Evolutionary conservation across 306 rosid species (phyloP).

Genomic region (Argentina anserina): DNA sequence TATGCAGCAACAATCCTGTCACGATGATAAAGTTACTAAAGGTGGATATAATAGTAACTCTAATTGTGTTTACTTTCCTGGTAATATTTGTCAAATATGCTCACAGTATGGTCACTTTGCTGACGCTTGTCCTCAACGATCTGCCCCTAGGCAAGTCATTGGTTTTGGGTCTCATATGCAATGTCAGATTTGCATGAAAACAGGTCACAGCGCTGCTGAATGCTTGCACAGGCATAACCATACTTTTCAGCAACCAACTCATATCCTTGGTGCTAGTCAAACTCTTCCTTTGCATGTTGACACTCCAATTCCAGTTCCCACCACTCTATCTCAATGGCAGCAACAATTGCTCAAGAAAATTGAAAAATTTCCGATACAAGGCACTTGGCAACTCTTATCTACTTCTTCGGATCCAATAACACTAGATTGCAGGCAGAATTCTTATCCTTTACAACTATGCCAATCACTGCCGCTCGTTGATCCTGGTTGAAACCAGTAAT

Average conservation of each 20-base stretch:
- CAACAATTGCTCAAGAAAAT: too few species aligned
- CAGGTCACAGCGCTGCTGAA: background rate
- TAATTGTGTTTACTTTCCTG: background rate
- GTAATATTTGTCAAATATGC: background rate
- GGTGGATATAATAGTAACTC: background rate
- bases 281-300: background rate
- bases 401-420: too few species aligned
- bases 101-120: background rate
- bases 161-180: background rate
- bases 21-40: background rate
- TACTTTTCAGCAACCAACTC: background rate
- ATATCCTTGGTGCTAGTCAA: background rate
- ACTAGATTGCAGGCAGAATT: too few species aligned
- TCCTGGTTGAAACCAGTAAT: too few species aligned
- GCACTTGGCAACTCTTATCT: too few species aligned
- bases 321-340: background rate
- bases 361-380: too few species aligned
- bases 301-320: background rate
- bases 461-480: too few species aligned
- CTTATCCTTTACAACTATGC: too few species aligned
- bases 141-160: background rate
- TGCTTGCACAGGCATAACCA: background rate
- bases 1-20: slow-evolving; percentile 24
- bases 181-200: background rate
- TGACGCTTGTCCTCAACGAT: background rate